Conservation (phyloP, 805 yeast species). For the Suhomyces xylopsoci region DNA sequence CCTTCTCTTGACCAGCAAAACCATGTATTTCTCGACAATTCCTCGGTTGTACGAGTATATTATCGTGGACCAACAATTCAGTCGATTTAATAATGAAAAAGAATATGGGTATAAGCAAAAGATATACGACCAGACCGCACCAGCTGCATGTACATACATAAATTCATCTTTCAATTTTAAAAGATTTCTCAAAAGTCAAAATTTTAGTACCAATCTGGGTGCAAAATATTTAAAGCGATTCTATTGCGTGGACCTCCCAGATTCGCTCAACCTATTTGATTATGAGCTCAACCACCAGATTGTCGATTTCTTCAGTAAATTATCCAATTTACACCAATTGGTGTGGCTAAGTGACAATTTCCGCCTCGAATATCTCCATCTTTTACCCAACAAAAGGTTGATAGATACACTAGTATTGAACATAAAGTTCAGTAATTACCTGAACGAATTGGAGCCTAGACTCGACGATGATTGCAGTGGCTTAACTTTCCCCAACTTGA, state of each 20-base stretch:
- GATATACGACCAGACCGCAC: neutral
- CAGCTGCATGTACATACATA: constrained; percentile 27
- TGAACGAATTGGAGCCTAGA: constrained; percentile 11
- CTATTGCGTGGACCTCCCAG: constrained; percentile 38
- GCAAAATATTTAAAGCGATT: constrained; percentile 20
- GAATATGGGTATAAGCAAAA: constrained; percentile 15
- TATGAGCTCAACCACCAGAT: constrained; percentile 25
- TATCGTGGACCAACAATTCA: constrained; percentile 36
- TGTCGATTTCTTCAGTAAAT: constrained; percentile 20
- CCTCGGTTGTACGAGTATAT: constrained; percentile 38
- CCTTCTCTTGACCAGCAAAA: constrained; percentile 26
- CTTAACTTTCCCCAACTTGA: constrained; percentile 25
- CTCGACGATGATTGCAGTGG: constrained; percentile 9
- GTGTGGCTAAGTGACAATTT: constrained; percentile 33
- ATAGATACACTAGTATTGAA: constrained; percentile 27
- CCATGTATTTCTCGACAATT: constrained; percentile 27
- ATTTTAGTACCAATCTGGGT: neutral
- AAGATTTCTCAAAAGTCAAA: constrained; percentile 22
- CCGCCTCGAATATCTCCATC: constrained; percentile 23
- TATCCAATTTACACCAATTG: constrained; percentile 26
- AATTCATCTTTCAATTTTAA: constrained; percentile 40
- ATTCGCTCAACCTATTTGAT: constrained; percentile 38
- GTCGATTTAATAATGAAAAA: constrained; percentile 28
- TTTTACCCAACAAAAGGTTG: constrained; percentile 26
- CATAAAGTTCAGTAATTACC: constrained; percentile 24